A percentile compares a stretch with the other conserved stretches of the same genome.
phyloP scores from a whole-genome alignment of 202 grass and related monocot genomes.

The Alloteropsis angusta region DNA sequence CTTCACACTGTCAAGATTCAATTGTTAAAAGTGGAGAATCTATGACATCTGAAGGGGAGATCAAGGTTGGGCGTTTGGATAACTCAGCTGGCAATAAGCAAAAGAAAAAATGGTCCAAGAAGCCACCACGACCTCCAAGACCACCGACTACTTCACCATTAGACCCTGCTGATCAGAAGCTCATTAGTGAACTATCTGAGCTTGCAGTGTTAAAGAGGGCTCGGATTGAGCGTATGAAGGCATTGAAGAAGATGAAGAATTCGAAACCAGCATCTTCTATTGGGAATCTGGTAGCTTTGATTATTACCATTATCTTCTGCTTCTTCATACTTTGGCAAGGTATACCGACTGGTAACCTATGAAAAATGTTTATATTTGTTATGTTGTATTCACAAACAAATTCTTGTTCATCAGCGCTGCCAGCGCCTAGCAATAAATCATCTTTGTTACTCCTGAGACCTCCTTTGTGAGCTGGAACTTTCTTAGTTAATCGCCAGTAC shows the following conservation, averaged over 20 bases:
- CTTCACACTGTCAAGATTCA: conserved; percentile 20
- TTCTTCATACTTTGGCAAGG: conserved; percentile 80
- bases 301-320: conserved; percentile 73
- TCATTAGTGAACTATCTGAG: conserved; percentile 69
- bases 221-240: conserved; percentile 63
- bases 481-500: background rate
- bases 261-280: conserved; percentile 39
- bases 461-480: background rate
- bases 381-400: background rate
- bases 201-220: conserved; percentile 54
- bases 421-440: background rate
- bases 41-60: conserved; percentile 9
- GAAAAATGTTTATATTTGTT: background rate
- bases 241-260: conserved; percentile 62
- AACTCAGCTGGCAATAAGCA: conserved; percentile 16
- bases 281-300: conserved; percentile 48
- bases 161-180: conserved; percentile 56
- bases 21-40: background rate
- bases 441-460: background rate
- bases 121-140: conserved; percentile 58
- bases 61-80: conserved; percentile 14
- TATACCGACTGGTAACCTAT: conserved; percentile 19
- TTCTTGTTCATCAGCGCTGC: background rate
- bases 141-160: conserved; percentile 28
- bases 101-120: conserved; percentile 61